A percentile compares a stretch with the other conserved stretches of the same genome.
These are phyloP conservation scores for Typha latifolia DNA, from an alignment of 176 grass and related monocot species.

Conservation along the genomic window DNA sequence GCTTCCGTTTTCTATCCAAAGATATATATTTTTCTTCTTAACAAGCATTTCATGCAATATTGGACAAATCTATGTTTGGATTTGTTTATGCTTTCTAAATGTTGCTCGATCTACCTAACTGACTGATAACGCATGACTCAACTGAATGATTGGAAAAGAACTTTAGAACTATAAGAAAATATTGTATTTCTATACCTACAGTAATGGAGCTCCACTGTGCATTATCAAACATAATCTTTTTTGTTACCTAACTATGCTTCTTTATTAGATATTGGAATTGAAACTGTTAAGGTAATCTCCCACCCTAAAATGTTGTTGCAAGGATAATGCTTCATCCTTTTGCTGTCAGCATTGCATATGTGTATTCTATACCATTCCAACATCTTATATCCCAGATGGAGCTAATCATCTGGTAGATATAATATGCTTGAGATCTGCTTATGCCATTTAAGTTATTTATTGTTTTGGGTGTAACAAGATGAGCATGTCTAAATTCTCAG, in stretches of 20 bases:
- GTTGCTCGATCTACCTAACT: not conserved
- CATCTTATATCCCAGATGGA: not conserved
- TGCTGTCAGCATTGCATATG: not conserved
- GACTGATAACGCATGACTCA: not conserved
- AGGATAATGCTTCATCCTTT: not conserved
- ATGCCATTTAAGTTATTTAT: too few species aligned
- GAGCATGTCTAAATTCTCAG: too few species aligned
- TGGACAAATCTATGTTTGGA: not conserved
- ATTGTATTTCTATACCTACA: not conserved
- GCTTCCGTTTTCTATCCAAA: not conserved
- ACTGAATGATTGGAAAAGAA: too few species aligned
- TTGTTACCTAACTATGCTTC: not conserved
- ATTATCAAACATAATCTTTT: not conserved
- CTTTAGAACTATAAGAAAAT: not conserved
- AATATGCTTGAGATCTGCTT: not conserved
- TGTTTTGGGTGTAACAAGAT: too few species aligned
- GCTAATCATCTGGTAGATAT: not conserved
- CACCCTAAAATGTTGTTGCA: not conserved
- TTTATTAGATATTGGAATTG: not conserved
- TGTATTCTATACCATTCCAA: not conserved
- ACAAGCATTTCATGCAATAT: not conserved
- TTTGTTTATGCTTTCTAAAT: not conserved
- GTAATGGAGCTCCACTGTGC: not conserved
- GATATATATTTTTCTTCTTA: not conserved
- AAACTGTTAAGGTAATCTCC: not conserved